phyloP scores from a whole-genome alignment of 78 protist genomes.

The Polysphondylium violaceum region DNA sequence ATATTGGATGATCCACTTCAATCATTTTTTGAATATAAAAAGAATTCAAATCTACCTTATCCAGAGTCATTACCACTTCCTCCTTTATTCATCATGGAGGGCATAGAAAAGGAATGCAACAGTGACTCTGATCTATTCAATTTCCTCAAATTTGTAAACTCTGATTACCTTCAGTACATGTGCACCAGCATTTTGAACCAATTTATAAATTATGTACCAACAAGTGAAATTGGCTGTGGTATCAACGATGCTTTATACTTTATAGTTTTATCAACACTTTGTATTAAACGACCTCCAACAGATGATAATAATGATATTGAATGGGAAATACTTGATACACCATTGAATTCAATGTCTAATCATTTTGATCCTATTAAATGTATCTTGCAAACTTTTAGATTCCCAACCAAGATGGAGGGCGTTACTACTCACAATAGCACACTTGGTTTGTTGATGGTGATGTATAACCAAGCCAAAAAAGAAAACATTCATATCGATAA shows the following conservation, averaged over 20 bases:
- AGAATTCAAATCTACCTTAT: not conserved
- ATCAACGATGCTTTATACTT: conserved; percentile 48
- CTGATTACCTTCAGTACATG: conserved; percentile 28
- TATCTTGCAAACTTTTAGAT: conserved; percentile 12
- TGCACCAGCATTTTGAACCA: not conserved
- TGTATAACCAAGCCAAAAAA: not conserved
- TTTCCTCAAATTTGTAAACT: conserved; percentile 8
- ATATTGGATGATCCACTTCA: conserved; percentile 35
- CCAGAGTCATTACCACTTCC: conserved; percentile 58
- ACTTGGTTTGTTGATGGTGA: not conserved
- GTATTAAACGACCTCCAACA: not conserved
- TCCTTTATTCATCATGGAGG: conserved; percentile 2
- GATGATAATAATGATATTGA: not conserved
- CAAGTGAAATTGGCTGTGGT: conserved; percentile 30
- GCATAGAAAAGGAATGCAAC: not conserved
- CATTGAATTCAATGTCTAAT: not conserved
- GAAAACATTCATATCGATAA: not conserved
- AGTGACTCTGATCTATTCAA: not conserved
- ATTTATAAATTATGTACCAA: not conserved
- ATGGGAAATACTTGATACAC: conserved; percentile 2
- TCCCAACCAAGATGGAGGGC: not conserved
- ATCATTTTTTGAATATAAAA: conserved; percentile 38
- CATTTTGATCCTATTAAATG: conserved; percentile 1
- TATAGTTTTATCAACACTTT: not conserved
- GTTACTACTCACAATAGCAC: not conserved